Evolutionary conservation across 495 filamentous ascomycete genomes (phyloP), one percentile per base, ranked within the genome.

Genomic region (Terfezia claveryi): DNA sequence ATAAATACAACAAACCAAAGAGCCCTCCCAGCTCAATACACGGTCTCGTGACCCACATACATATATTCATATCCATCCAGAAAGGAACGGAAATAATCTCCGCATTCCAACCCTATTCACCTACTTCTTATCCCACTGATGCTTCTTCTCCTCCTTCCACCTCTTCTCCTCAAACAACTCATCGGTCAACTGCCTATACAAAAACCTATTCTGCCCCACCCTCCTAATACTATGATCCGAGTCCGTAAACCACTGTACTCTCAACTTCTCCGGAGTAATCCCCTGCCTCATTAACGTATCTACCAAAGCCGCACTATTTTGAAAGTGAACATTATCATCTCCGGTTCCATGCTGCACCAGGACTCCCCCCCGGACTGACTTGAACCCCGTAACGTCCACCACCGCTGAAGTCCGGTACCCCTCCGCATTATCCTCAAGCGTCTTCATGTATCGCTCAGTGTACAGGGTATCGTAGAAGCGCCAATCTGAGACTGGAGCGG

Each of bases 361-460:
- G 54, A 78, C 71, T 9, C 71, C 70, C 2, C 76, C 76, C 0
- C 67, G 63, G 54, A 76, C 64, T 27, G 69, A 70, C 64, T 72
- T 71, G 62, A 79, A 80, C 9, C 76, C 76, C 0, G 65, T 64
- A 10, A 12, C 36, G 12, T 70, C 61, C 16, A 59, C 59, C 14
- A 78, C 72, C 12, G 73, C 72, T 0, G 70, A 66, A 50, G 61
- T 63, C 36, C 63, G 63, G 60, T 80, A 79, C 16, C 74, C 76
- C 0, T 51, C 69, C 0, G 57, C 55, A 60, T 81, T 80, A 36
- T 62, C 54, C 41, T 62, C 58, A 1, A 70, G 67, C 17, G 69
- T 73, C 58, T 80, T 77, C 77, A 80, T 80, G 62, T 78, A 80
- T 36, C 78, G 69, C 66, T 81, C 77, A 10, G 78, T 78, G 66